phyloP scores from a whole-genome alignment of 1,139 yeast species.

The Geotrichum cucujoidarum region DNA sequence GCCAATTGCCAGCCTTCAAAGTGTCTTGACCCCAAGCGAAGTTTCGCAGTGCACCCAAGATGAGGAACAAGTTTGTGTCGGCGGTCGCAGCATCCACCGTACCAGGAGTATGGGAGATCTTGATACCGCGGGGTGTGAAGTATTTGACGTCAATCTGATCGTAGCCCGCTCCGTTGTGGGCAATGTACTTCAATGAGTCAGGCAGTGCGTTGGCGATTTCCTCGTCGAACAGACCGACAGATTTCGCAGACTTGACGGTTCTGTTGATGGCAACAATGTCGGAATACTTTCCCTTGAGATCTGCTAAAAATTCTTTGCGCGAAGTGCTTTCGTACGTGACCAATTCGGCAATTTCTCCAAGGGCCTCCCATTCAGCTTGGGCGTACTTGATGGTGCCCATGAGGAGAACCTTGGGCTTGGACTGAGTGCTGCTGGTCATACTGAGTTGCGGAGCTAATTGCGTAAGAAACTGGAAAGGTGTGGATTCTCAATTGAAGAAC shows the following conservation, averaged over 20 bases:
- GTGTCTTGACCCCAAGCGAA: constrained; percentile 41
- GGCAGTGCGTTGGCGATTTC: constrained; percentile 65
- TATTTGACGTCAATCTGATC: constrained; percentile 54
- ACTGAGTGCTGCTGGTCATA: constrained; percentile 37
- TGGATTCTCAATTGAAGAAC: too few species aligned
- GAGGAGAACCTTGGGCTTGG: constrained; percentile 26
- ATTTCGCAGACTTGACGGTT: constrained; percentile 22
- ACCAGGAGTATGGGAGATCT: constrained; percentile 60
- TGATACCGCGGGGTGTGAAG: constrained; percentile 48
- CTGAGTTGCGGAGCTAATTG: too few species aligned
- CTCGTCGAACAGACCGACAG: constrained; percentile 62
- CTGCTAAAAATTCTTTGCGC: constrained; percentile 34
- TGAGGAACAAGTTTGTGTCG: constrained; percentile 58
- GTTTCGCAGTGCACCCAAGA: constrained; percentile 58
- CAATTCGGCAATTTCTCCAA: constrained; percentile 27
- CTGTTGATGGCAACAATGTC: constrained; percentile 35
- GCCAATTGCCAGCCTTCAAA: constrained; percentile 41
- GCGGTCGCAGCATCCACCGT: constrained; percentile 76
- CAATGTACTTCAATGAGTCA: constrained; percentile 52
- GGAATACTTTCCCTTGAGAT: constrained; percentile 32
- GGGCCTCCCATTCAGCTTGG: constrained; percentile 25
- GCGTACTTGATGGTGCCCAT: constrained; percentile 28
- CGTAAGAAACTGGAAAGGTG: too few species aligned
- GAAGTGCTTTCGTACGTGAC: constrained; percentile 20
- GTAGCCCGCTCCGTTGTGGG: constrained; percentile 92